These are phyloP conservation scores for Podosphaera fusca DNA, from an alignment of 2,329 filamentous ascomycete genomes.

Conservation along the genomic window DNA sequence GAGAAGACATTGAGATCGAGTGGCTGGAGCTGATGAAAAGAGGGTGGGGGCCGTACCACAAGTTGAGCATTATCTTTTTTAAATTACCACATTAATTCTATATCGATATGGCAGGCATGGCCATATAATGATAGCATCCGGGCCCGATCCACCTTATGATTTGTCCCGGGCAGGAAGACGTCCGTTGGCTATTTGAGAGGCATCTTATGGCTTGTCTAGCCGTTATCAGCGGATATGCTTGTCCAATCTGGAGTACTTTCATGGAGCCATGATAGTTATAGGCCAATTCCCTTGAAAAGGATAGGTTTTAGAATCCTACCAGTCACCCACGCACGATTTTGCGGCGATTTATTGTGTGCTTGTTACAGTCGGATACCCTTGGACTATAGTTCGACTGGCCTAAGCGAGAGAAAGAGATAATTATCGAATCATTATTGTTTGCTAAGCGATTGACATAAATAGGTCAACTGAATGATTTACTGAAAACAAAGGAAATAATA, in stretches of 20 bases:
- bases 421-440: too few relatives aligned
- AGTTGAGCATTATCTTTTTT: background rate
- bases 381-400: too few relatives aligned
- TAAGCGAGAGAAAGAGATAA: too few relatives aligned
- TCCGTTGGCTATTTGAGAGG: slow-evolving; percentile 5
- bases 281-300: slow-evolving; percentile 8
- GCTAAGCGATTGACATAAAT: too few relatives aligned
- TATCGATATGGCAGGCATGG: slow-evolving; percentile 19
- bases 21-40: slow-evolving; percentile 17
- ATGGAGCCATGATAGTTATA: slow-evolving; percentile 2
- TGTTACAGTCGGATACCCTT: too few relatives aligned
- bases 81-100: background rate
- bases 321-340: slow-evolving; percentile 11
- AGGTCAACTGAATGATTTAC: too few relatives aligned
- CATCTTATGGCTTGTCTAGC: slow-evolving; percentile 16
- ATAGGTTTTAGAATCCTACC: slow-evolving; percentile 10
- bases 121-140: slow-evolving; percentile 48
- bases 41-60: slow-evolving; percentile 7
- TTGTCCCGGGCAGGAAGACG: slow-evolving; percentile 14
- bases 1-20: slow-evolving; percentile 17
- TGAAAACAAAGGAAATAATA: too few relatives aligned
- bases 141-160: slow-evolving; percentile 13
- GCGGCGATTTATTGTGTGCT: too few relatives aligned
- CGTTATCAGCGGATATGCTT: slow-evolving; percentile 11
- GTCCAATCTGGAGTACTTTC: slow-evolving; percentile 8